A percentile compares a stretch with the other conserved stretches of the same genome.
Conservation (phyloP, 441 rosid genomes). For the Arabidopsis hybrid region DNA sequence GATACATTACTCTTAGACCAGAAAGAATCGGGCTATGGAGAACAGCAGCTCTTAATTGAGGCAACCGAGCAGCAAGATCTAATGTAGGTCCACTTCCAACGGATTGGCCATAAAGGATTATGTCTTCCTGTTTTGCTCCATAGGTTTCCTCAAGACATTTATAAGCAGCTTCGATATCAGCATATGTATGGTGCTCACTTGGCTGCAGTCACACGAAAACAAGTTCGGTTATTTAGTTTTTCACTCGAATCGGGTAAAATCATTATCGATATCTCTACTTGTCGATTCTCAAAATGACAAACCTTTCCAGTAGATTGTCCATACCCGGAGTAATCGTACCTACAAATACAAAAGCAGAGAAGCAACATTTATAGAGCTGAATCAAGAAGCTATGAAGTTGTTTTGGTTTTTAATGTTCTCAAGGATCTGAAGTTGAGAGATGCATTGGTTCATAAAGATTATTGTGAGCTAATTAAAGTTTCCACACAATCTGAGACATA, state of each 20-base stretch:
- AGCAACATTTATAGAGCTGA: constrained; percentile 19
- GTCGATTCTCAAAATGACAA: constrained; percentile 2
- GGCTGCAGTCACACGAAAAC: constrained; percentile 61
- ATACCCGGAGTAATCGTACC: constrained; percentile 51
- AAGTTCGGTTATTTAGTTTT: background rate
- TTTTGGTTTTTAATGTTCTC: background rate
- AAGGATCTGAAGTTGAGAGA: constrained; percentile 11
- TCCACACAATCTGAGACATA: background rate
- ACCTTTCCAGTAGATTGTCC: constrained; percentile 51
- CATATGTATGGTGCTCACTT: constrained; percentile 93
- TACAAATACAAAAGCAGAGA: constrained; percentile 21
- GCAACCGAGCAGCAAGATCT: constrained; percentile 85
- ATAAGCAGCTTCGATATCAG: constrained; percentile 93
- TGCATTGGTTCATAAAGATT: constrained; percentile 1
- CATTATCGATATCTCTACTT: background rate
- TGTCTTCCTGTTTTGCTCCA: constrained; percentile 87
- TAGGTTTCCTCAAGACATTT: constrained; percentile 92
- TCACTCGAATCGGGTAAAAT: background rate
- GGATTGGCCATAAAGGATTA: constrained; percentile 94
- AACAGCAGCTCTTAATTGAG: constrained; percentile 82
- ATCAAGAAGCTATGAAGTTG: constrained; percentile 25
- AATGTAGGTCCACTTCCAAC: constrained; percentile 98
- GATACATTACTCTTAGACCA: constrained; percentile 95
- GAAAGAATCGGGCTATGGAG: constrained; percentile 98
- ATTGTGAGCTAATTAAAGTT: constrained; percentile 1